A percentile compares a stretch with the other conserved stretches of the same genome.
Conservation (phyloP, 805 yeast species). For the Teunomyces funiuensis region DNA sequence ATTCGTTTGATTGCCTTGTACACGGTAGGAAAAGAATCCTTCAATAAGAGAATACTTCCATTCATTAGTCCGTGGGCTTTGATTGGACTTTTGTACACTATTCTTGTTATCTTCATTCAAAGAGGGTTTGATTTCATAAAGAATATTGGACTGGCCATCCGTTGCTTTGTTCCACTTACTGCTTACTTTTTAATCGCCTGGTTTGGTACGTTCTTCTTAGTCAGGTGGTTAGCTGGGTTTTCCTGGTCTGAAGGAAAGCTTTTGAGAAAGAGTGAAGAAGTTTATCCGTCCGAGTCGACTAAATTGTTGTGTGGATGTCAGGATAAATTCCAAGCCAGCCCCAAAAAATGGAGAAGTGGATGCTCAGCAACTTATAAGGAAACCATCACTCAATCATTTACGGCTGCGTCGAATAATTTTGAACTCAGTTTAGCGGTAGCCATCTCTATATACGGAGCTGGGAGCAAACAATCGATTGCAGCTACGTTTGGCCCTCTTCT, state of each 20-base stretch:
- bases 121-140: conserved; percentile 49
- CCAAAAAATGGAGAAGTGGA: conserved; percentile 20
- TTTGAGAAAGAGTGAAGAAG: conserved; percentile 5
- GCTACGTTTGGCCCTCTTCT: conserved; percentile 60
- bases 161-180: conserved; percentile 50
- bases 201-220: conserved; percentile 41
- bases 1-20: conserved; percentile 32
- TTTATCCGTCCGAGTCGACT: conserved; percentile 10
- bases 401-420: conserved; percentile 59
- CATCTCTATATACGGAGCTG: conserved; percentile 50
- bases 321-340: conserved; percentile 13
- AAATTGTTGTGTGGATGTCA: conserved; percentile 42
- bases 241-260: not conserved
- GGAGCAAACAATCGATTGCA: conserved; percentile 54
- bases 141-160: conserved; percentile 48
- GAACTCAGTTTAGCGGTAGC: conserved; percentile 58
- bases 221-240: conserved; percentile 27
- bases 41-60: conserved; percentile 36
- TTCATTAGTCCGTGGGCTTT: conserved; percentile 50
- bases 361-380: conserved; percentile 43
- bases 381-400: conserved; percentile 51
- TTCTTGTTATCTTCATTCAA: conserved; percentile 50
- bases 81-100: conserved; percentile 52
- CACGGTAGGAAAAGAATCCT: conserved; percentile 30
- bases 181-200: conserved; percentile 49